Percentiles rank a stretch among this genome's conserved stretches.
Evolutionary conservation across 306 rosid species (phyloP).

Genomic region (Cucumis sativus): Cucumber_9930_V3 NC_026655.2:1261001-1261500

Average conservation of each 20-base stretch:
- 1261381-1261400: slow-evolving; percentile 26
- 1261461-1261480: neutral
- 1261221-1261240: slow-evolving; percentile 37
- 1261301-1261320: slow-evolving; percentile 56
- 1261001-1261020: no score
- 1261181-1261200: slow-evolving; percentile 7
- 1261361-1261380: slow-evolving; percentile 37
- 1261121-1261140: no score
- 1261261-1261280: slow-evolving; percentile 8
- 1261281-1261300: slow-evolving; percentile 18
- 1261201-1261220: slow-evolving; percentile 59
- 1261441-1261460: neutral
- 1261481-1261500: neutral
- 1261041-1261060: no score
- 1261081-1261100: no score
- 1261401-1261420: slow-evolving; percentile 75
- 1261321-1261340: slow-evolving; percentile 14
- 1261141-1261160: neutral
- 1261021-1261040: no score
- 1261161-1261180: neutral
- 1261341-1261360: slow-evolving; percentile 23
- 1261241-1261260: slow-evolving; percentile 11
- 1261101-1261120: no score
- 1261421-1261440: slow-evolving; percentile 51
- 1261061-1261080: no score